Base-by-base conservation (phyloP, 352 stramenopile species). In the Pythium dissimile region DNA sequence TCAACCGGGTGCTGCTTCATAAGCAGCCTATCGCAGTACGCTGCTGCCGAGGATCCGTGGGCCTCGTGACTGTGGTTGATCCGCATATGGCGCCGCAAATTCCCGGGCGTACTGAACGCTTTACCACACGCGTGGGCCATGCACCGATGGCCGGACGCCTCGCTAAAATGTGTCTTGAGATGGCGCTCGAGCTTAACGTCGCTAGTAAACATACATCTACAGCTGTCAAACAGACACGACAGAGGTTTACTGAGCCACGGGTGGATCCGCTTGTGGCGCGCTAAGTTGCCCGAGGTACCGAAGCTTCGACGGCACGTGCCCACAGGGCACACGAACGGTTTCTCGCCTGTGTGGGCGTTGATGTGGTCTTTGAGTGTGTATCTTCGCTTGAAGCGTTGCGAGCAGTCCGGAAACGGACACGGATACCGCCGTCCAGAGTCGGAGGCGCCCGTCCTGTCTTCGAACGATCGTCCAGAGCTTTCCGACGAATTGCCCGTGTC, bases 331-430 rank as follows among this genome's bases (percentile, higher is more conserved):
- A 70, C 50, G 51, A 88, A 73, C 2, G 81, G 77, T 55, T 88
- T 77, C 62, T 88, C 79, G 13, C 82, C 82, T 47, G 78, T 90
- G 69, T 92, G 82, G 32, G 78, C 88, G 70, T 89, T 89, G 53
- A 88, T 69, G 61, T 92, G 82, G 38, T 88, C 78, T 44, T 80
- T 82, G 42, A 87, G 61, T 26, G 80, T 88, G 62, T 85, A 89
- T 49, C 28, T 28, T 1, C 51, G 51, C 5, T 20, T n/a, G 18
- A 59, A 59, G 4, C 18, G 20, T 10, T 38, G 18, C 11, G 18
- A 12, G 30, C 51, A 59, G 9, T 27, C 21, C 5, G 51, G 11
- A 15, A 35, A 41, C 11, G 51, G 30, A 15, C 51, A 59, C 30
- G n/a, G n/a, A n/a, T n/a, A n/a, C n/a, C n/a, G n/a, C n/a, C n/a